phyloP scores from a whole-genome alignment of 192 early-diverging fungal species.

The Phycomyces blakesleeanus region DNA sequence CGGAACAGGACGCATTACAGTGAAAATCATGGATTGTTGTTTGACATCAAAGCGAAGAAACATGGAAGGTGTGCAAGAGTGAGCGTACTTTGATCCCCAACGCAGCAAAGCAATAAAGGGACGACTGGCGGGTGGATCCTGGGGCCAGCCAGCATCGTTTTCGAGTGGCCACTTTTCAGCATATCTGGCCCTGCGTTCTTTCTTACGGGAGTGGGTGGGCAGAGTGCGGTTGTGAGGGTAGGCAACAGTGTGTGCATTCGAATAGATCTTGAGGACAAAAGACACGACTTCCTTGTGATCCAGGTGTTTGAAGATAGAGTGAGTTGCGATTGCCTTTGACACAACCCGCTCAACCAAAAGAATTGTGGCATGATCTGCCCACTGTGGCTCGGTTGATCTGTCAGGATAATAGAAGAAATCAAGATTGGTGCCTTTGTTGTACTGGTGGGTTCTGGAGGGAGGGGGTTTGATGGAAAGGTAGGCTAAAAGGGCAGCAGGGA shows the following conservation, averaged over 20 bases:
- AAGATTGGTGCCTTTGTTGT: slow-evolving; percentile 8
- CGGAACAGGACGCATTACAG: slow-evolving; percentile 12
- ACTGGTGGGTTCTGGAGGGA: neutral
- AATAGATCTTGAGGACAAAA: slow-evolving; percentile 37
- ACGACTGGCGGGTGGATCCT: neutral
- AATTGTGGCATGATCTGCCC: slow-evolving; percentile 28
- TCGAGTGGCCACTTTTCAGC: neutral
- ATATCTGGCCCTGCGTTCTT: slow-evolving; percentile 13
- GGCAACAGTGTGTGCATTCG: slow-evolving; percentile 36
- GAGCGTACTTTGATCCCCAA: slow-evolving; percentile 38
- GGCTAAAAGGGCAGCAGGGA: slow-evolving; percentile 35
- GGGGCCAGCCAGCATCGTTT: neutral
- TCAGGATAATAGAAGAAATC: slow-evolving; percentile 36
- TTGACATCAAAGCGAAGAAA: slow-evolving; percentile 29
- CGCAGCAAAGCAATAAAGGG: slow-evolving; percentile 24
- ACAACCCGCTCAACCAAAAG: slow-evolving; percentile 5
- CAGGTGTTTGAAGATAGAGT: slow-evolving; percentile 16
- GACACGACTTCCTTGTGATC: slow-evolving; percentile 4
- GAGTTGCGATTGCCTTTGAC: neutral
- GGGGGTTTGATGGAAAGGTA: slow-evolving; percentile 27
- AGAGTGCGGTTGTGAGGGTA: slow-evolving; percentile 11
- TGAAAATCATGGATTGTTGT: slow-evolving; percentile 23
- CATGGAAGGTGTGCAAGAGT: slow-evolving; percentile 36
- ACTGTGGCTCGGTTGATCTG: slow-evolving; percentile 1
- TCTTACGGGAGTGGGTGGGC: slow-evolving; percentile 20